Percentiles rank a stretch among this genome's conserved stretches.
phyloP scores from a whole-genome alignment of 1,284 basidiomycete species.

The Cutaneotrichosporon sp. region DNA sequence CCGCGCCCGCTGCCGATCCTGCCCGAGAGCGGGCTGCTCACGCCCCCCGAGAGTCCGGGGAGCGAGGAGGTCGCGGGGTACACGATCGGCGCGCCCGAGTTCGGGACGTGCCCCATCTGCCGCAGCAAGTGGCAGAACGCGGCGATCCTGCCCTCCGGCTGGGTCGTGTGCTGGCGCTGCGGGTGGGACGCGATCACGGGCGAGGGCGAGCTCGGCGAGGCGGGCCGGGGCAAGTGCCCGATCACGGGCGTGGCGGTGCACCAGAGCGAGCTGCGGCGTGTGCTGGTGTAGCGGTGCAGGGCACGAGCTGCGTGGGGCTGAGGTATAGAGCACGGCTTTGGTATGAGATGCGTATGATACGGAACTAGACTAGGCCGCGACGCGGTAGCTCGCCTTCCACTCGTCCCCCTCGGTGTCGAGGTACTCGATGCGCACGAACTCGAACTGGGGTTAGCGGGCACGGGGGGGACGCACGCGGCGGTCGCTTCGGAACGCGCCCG shows the following conservation, averaged over 20 bases:
- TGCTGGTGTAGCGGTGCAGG: slow-evolving; percentile 67
- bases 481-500: slow-evolving; percentile 33
- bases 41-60: slow-evolving; percentile 32
- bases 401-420: slow-evolving; percentile 46
- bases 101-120: slow-evolving; percentile 84
- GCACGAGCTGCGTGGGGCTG: too few species aligned
- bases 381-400: slow-evolving; percentile 47
- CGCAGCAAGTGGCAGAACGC: slow-evolving; percentile 75
- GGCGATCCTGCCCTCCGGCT: slow-evolving; percentile 86
- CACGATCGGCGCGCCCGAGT: slow-evolving; percentile 56
- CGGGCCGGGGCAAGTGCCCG: slow-evolving; percentile 67
- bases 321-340: background rate
- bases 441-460: slow-evolving; percentile 30
- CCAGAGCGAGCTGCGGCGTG: slow-evolving; percentile 82
- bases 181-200: slow-evolving; percentile 80
- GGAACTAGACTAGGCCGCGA: background rate
- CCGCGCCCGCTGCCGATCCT: slow-evolving; percentile 64
- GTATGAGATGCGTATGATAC: background rate
- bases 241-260: slow-evolving; percentile 75
- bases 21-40: slow-evolving; percentile 31
- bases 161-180: slow-evolving; percentile 95
- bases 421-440: slow-evolving; percentile 34
- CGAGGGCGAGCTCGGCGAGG: slow-evolving; percentile 40
- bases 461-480: slow-evolving; percentile 30
- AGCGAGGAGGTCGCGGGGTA: slow-evolving; percentile 63